phyloP scores from a whole-genome alignment of 2,329 filamentous ascomycete species.

The Venturia pyrina region DNA sequence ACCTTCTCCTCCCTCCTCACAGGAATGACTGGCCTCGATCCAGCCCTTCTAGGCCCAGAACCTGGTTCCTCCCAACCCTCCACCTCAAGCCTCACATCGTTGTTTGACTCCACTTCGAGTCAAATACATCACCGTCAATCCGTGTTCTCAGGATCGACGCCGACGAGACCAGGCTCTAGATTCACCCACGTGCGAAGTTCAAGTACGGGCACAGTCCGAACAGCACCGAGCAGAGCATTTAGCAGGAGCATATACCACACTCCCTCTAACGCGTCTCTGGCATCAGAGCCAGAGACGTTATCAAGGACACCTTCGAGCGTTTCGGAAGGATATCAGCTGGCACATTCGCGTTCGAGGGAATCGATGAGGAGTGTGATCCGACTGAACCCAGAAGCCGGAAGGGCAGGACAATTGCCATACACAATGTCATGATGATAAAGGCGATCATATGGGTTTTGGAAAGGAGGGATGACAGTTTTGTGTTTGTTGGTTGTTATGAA shows the following conservation, averaged over 20 bases:
- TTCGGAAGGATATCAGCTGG: background rate
- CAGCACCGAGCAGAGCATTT: background rate
- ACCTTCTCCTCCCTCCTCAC: slow-evolving; percentile 73
- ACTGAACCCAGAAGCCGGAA: slow-evolving; percentile 17
- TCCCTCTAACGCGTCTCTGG: background rate
- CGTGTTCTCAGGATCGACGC: background rate
- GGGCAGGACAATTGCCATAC: slow-evolving; percentile 24
- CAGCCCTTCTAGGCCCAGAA: background rate
- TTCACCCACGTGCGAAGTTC: slow-evolving; percentile 1
- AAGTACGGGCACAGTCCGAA: slow-evolving; percentile 9
- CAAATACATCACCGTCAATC: slow-evolving; percentile 2
- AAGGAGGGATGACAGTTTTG: background rate
- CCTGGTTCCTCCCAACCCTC: slow-evolving; percentile 1
- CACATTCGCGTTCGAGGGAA: slow-evolving; percentile 7
- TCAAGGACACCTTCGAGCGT: slow-evolving; percentile 1
- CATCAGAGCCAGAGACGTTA: background rate
- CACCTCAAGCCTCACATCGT: slow-evolving; percentile 4
- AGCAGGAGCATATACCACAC: slow-evolving; percentile 3
- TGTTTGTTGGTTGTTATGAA: background rate
- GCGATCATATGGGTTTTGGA: background rate
- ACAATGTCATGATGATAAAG: background rate
- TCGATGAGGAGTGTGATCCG: slow-evolving; percentile 18
- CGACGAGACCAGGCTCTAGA: background rate
- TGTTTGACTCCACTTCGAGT: background rate
- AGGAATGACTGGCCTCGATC: slow-evolving; percentile 47